Evolutionary conservation across 805 yeast species (phyloP), one percentile per base, ranked within the genome.

Genomic region (Candida gorgasii): DNA sequence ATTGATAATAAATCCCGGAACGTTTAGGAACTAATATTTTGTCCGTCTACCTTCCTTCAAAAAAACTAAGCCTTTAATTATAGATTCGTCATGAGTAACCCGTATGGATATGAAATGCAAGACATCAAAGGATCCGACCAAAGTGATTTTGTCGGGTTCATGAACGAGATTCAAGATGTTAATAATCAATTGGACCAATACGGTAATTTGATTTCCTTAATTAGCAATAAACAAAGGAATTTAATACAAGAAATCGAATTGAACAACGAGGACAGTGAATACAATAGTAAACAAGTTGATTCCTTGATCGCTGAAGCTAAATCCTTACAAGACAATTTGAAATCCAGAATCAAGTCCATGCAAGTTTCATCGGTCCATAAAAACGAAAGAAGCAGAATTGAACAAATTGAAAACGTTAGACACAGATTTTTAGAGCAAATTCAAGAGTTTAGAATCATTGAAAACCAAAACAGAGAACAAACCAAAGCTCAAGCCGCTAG

Each of bases 381-480:
- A 42, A 55, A 57, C 33, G 96, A 89, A 69, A 69, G 79, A 35
- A 86, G 93, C 56, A 89, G 88, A 65, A 80, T 81, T 58, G 87
- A 86, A 47, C 98, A 93, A 72, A 95, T 95, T 33, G 96, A 90
- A 62, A 85, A 85, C 58, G 77, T 85, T 43, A 86, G 95, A 73
- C 82, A 81, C 58, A 82, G 85, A 60, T 93, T 93, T 62, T 79
- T 90, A 76, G 80, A 82, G 50, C 77, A 85, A 45, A 92, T 93
- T 59, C 93, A 89, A 65, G 89, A 82, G 60, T 89, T 87, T 70
- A 81, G 95, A 65, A 76, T 82, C 56, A 79, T 87, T 50, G 98
- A 93, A 67, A 89, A 88, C 48, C 80, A 84, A 56, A 89, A 87
- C 72, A 79, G 89, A 52, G 89, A 85, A 62, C 81, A 84, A 55